phyloP scores from a whole-genome alignment of 108 stramenopile species.

The Pseudonitzschia multiseries region DNA sequence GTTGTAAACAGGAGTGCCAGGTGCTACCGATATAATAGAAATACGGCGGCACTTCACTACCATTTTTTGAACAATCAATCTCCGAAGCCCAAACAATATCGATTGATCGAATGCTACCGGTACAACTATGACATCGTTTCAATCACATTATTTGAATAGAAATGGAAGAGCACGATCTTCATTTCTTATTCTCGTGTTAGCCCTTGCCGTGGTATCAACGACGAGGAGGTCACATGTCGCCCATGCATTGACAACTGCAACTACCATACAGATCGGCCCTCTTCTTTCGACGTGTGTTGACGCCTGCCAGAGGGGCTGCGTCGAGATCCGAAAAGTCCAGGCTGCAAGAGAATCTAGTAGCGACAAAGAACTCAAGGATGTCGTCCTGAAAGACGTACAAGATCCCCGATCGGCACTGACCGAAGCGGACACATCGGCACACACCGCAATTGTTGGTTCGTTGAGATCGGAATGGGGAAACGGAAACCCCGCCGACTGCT shows the following conservation, averaged over 20 bases:
- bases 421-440: slow-evolving; percentile 42
- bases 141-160: background rate
- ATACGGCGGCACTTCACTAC: too few relatives aligned
- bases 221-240: background rate
- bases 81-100: too few relatives aligned
- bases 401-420: slow-evolving; percentile 50
- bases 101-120: background rate
- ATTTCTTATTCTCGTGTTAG: background rate
- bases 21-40: too few relatives aligned
- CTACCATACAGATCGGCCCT: slow-evolving; percentile 1
- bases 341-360: slow-evolving; percentile 11
- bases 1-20: background rate
- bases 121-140: background rate
- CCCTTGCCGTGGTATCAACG: background rate
- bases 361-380: background rate
- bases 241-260: background rate
- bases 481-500: background rate
- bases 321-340: slow-evolving; percentile 30
- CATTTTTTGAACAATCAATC: too few relatives aligned
- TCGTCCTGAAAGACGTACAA: slow-evolving; percentile 35
- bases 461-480: slow-evolving; percentile 17
- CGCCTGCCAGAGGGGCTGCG: slow-evolving; percentile 36
- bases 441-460: slow-evolving; percentile 35
- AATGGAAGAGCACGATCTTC: background rate
- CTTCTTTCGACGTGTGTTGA: slow-evolving; percentile 31